Base-by-base conservation (phyloP, 352 stramenopile species). In the Pythium scleroteichum region DNA sequence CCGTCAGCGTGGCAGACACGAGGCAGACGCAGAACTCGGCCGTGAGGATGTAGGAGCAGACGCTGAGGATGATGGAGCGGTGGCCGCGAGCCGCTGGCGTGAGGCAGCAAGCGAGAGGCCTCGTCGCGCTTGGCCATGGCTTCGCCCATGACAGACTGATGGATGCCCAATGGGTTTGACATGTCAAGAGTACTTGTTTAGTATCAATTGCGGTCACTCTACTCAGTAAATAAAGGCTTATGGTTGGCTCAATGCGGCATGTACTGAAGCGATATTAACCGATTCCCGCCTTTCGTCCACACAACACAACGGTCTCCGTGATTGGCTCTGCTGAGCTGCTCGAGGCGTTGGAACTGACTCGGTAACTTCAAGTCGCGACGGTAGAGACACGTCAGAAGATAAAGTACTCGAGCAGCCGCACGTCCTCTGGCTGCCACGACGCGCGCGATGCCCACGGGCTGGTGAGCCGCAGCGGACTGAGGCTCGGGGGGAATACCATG, bases 1-100 rank as follows among this genome's bases (percentile, higher is more conserved):
- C 86, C 10, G 86, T 91, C 23, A 95, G 78, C 4, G 82, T 86
- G 47, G 91, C 91, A 56, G 92, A 92, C 24, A 84, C 84, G 56
- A 95, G 59, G 19, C 86, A 85, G 53, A 93, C 82, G 40, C 86
- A 95, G 68, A 95, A 90, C 76, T 95, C 86, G 2, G 86, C 92
- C 52, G 92, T 82, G 54, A 95, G 84, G 56, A 95, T 95, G 69
- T 88, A 95, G 1, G 84, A 92, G 74, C 86, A 95, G 51, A 95
- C 81, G 68, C 69, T 90, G 44, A 92, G 53, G 62, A 95, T 92
- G 61, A 94, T 88, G 24, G 86, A 95, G 56, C 79, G 77, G 54
- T 85, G 73, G 40, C 61, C 62, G 26, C 35, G 32, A 6, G 66
- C 22, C 20, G 17, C 23, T 23, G 46, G 4, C 17, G 49, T 24